These are phyloP conservation scores for Epithele typhae DNA, from an alignment of 768 basidiomycete species.

Conservation along the genomic window DNA sequence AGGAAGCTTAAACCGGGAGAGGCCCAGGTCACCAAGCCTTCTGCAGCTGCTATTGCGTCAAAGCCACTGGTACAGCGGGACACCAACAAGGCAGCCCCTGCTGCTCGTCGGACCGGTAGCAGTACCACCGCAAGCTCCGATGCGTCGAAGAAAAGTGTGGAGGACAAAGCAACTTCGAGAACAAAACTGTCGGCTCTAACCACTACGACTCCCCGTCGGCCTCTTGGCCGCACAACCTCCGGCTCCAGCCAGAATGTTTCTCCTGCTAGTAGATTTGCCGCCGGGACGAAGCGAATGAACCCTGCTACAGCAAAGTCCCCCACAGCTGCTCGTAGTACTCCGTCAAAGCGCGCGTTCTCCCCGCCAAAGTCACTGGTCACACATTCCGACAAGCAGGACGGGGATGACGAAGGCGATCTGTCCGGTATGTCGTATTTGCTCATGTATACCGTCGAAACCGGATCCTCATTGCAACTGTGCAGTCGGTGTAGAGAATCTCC, in stretches of 20 bases:
- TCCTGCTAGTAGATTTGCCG: constrained; percentile 2
- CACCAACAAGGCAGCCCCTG: constrained; percentile 13
- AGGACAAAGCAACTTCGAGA: constrained; percentile 1
- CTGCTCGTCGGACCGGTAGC: background rate
- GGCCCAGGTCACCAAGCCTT: constrained; percentile 1
- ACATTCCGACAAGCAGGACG: constrained; percentile 1
- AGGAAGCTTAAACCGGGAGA: constrained; percentile 19
- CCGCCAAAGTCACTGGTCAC: constrained; percentile 11
- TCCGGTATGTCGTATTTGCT: constrained; percentile 8
- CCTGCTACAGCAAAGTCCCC: constrained; percentile 8
- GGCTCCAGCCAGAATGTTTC: constrained; percentile 1
- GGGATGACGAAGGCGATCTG: constrained; percentile 3
- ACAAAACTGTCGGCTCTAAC: too few species aligned
- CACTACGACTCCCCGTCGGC: too few species aligned
- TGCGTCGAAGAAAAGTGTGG: constrained; percentile 1
- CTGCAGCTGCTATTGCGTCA: constrained; percentile 16
- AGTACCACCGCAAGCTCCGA: background rate
- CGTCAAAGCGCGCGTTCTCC: constrained; percentile 13
- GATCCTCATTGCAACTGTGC: background rate
- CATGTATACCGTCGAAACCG: too few species aligned
- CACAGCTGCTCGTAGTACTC: background rate
- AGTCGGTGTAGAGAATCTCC: constrained; percentile 16
- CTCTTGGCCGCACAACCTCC: too few species aligned
- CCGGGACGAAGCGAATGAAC: background rate
- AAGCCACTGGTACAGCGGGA: constrained; percentile 21